Evolutionary conservation across 2,329 filamentous ascomycete species (phyloP).

Genomic region (Penicillium brevicompactum): DNA sequence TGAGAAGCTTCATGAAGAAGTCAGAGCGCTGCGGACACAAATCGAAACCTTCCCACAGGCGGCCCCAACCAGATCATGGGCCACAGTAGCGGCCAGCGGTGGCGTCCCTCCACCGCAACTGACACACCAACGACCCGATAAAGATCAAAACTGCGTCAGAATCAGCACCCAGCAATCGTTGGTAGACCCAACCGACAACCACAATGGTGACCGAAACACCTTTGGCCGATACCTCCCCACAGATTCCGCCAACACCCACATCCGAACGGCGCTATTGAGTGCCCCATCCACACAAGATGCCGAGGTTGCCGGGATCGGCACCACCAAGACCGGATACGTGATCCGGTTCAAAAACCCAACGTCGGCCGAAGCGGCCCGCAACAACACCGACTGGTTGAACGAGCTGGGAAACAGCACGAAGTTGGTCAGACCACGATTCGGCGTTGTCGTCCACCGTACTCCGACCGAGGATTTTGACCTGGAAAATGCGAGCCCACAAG

Average conservation of each 20-base stretch:
- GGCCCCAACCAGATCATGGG: too few species aligned
- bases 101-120: too few species aligned
- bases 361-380: constrained; percentile 12
- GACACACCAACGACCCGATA: too few species aligned
- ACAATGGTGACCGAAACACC: too few species aligned
- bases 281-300: constrained; percentile 6
- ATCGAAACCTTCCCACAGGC: too few species aligned
- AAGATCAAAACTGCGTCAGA: too few species aligned
- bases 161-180: too few species aligned
- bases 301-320: constrained; percentile 1
- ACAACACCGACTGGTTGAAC: constrained; percentile 15
- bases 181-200: too few species aligned
- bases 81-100: too few species aligned
- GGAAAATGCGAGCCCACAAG: neutral
- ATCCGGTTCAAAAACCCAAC: constrained; percentile 1
- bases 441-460: neutral
- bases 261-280: constrained; percentile 8
- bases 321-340: constrained; percentile 11
- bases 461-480: neutral
- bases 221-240: too few species aligned
- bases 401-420: constrained; percentile 10
- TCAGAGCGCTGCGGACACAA: too few species aligned
- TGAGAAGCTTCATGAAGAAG: too few species aligned
- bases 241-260: constrained; percentile 16
- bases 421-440: constrained; percentile 8